A percentile compares a stretch with the other conserved stretches of the same genome.
Conservation (phyloP, 2,329 filamentous ascomycete genomes). For the Daldinia sp. region DNA sequence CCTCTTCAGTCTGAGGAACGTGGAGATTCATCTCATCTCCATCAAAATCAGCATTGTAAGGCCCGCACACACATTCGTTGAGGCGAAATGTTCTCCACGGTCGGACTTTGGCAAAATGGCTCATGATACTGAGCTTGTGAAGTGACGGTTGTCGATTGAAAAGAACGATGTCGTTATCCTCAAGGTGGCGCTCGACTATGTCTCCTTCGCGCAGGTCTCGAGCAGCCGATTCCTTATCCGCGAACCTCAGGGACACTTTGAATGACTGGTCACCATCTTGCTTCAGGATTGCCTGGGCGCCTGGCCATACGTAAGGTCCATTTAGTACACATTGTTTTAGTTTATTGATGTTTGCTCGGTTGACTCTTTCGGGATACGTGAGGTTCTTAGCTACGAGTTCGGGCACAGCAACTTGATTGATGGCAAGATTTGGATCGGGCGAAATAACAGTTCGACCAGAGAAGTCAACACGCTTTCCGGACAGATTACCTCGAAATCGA, state of each 20-base stretch:
- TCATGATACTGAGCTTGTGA: slow-evolving; percentile 98
- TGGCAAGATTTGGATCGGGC: slow-evolving; percentile 91
- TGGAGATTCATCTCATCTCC: slow-evolving; percentile 99
- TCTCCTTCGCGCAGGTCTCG: slow-evolving; percentile 84
- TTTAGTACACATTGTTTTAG: slow-evolving; percentile 79
- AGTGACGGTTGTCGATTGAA: slow-evolving; percentile 98
- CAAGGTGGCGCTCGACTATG: slow-evolving; percentile 91
- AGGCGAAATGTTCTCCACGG: slow-evolving; percentile 96
- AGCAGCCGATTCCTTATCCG: slow-evolving; percentile 77
- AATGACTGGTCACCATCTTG: slow-evolving; percentile 68
- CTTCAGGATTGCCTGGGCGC: slow-evolving; percentile 85
- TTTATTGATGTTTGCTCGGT: slow-evolving; percentile 86
- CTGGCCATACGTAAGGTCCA: slow-evolving; percentile 84
- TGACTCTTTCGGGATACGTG: slow-evolving; percentile 92
- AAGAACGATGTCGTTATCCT: slow-evolving; percentile 94
- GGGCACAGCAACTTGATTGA: slow-evolving; percentile 94
- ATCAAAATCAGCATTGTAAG: slow-evolving; percentile 99
- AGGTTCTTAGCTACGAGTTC: slow-evolving; percentile 93
- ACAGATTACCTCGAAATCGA: slow-evolving; percentile 95
- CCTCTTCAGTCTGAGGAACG: slow-evolving; percentile 97
- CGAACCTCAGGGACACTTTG: slow-evolving; percentile 81
- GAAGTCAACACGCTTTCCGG: slow-evolving; percentile 98
- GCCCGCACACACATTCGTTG: slow-evolving; percentile 97
- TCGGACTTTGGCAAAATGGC: slow-evolving; percentile 90
- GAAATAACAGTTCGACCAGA: slow-evolving; percentile 98